A percentile compares a stretch with the other conserved stretches of the same genome.
Conservation (phyloP, 306 rosid species). For the Quercus berberidifolia region DNA sequence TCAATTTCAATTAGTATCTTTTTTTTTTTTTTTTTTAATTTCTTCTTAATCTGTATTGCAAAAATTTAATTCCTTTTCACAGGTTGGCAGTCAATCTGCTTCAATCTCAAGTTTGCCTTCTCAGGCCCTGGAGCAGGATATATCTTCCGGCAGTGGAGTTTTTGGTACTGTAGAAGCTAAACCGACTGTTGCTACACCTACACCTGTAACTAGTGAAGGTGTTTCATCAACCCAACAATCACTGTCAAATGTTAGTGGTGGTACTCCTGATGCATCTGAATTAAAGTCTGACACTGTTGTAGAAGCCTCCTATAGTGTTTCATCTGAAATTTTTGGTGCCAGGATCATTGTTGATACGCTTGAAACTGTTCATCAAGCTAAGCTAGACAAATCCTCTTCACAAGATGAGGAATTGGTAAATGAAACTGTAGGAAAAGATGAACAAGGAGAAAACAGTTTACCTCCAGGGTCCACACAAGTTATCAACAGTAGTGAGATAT, state of each 20-base stretch:
- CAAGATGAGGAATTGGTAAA: constrained; percentile 31
- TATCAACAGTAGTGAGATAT: constrained; percentile 13
- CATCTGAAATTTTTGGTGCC: constrained; percentile 44
- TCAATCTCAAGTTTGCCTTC: constrained; percentile 27
- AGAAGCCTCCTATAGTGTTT: constrained; percentile 14
- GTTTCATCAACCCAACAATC: constrained; percentile 23
- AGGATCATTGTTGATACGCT: constrained; percentile 15
- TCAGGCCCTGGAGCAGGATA: constrained; percentile 33
- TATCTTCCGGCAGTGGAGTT: constrained; percentile 34
- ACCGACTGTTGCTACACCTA: constrained; percentile 15
- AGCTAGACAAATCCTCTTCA: constrained; percentile 24
- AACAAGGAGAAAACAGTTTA: constrained; percentile 24
- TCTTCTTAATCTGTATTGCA: background rate
- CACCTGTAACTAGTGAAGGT: constrained; percentile 24
- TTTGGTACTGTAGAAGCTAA: constrained; percentile 38
- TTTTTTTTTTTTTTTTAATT: background rate
- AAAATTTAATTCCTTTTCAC: constrained; percentile 13
- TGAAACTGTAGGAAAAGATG: constrained; percentile 19
- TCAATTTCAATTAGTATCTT: constrained; percentile 1
- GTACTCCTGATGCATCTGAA: constrained; percentile 31
- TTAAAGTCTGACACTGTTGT: constrained; percentile 24
- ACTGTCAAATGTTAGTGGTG: constrained; percentile 18
- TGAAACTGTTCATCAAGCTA: constrained; percentile 22
- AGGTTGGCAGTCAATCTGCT: constrained; percentile 54
- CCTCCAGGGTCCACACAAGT: constrained; percentile 29